Percentiles rank a stretch among this genome's conserved stretches.
Conservation (phyloP, 2,329 filamentous ascomycete genomes). For the Macrophomina phaseolina region DNA sequence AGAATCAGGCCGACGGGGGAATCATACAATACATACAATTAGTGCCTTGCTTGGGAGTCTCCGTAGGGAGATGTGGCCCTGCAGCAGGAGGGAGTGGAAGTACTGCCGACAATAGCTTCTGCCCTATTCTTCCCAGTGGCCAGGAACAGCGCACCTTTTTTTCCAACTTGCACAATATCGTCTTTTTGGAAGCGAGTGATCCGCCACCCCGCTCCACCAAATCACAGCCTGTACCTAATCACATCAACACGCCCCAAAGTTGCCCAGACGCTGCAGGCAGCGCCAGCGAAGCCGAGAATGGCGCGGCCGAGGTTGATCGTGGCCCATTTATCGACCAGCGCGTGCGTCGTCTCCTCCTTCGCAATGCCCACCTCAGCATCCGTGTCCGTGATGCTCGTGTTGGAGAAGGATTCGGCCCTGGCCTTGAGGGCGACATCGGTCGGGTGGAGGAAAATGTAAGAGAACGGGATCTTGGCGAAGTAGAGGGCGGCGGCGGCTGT, state of each 20-base stretch:
- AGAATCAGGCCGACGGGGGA: not conserved
- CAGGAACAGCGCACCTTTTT: too few relatives aligned
- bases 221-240: slow-evolving; percentile 18
- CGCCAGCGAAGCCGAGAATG: slow-evolving; percentile 36
- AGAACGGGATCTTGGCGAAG: slow-evolving; percentile 59
- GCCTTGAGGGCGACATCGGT: slow-evolving; percentile 57
- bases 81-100: too few relatives aligned
- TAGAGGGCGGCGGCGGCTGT: slow-evolving; percentile 53
- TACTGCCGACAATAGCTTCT: too few relatives aligned
- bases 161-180: too few relatives aligned
- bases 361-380: slow-evolving; percentile 45
- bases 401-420: slow-evolving; percentile 43
- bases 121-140: too few relatives aligned
- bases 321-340: slow-evolving; percentile 62
- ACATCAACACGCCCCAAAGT: slow-evolving; percentile 31
- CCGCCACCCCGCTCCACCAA: not conserved
- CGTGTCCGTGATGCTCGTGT: slow-evolving; percentile 43
- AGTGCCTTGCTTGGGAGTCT: too few relatives aligned
- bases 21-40: not conserved
- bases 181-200: not conserved
- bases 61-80: too few relatives aligned
- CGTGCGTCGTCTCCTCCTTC: slow-evolving; percentile 54
- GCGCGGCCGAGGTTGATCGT: slow-evolving; percentile 57
- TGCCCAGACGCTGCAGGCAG: slow-evolving; percentile 35
- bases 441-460: slow-evolving; percentile 51